Conservation (phyloP, 768 basidiomycete species). For the Podaxis sp. region DNA sequence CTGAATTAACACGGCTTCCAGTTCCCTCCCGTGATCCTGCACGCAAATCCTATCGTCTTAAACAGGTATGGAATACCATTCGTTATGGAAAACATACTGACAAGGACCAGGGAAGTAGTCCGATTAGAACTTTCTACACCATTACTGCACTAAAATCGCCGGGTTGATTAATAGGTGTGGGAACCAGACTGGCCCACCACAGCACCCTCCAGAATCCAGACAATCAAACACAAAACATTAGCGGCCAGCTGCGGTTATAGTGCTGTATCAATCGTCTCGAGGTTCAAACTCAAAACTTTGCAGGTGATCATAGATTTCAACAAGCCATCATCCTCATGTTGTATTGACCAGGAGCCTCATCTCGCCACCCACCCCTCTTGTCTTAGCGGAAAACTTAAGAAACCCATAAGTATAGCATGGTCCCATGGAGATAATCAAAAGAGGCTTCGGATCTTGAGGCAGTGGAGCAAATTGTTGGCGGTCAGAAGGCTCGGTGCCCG, state of each 20-base stretch:
- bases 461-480: not conserved
- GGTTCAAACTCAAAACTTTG: not conserved
- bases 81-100: not conserved
- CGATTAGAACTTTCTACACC: not conserved
- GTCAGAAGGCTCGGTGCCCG: not conserved
- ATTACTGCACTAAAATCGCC: not conserved
- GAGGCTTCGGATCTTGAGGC: not conserved
- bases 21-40: not conserved
- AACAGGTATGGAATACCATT: not conserved
- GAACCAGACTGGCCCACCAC: not conserved
- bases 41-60: too few relatives aligned
- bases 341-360: conserved; percentile 23
- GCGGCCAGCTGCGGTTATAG: not conserved
- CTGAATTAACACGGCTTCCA: not conserved
- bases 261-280: not conserved
- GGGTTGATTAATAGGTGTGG: not conserved
- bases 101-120: not conserved
- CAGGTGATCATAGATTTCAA: not conserved
- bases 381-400: not conserved
- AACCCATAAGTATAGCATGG: not conserved
- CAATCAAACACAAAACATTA: not conserved
- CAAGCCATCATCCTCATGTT: conserved; percentile 23
- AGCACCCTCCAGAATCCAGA: not conserved
- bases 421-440: not conserved
- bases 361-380: not conserved